phyloP scores from a whole-genome alignment of 768 basidiomycete species.

The Lactarius hatsudake region DNA sequence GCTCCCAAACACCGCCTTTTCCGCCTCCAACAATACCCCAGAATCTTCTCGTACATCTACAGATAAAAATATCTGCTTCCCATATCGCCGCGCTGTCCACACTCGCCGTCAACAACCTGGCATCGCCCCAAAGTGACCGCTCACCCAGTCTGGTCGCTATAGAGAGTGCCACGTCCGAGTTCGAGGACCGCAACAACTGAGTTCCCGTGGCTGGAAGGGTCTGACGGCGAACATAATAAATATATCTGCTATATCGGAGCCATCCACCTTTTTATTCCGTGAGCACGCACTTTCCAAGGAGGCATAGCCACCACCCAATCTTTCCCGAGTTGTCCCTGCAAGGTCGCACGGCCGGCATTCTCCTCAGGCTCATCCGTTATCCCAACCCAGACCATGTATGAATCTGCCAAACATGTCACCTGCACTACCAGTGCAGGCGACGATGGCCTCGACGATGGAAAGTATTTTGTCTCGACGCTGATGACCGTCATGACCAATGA shows the following conservation, averaged over 20 bases:
- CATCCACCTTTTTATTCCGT: conserved; percentile 3
- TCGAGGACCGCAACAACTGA: conserved; percentile 58
- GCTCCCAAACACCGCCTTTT: conserved; percentile 55
- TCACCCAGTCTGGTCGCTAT: conserved; percentile 81
- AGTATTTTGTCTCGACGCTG: conserved; percentile 46
- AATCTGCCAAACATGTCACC: conserved; percentile 61
- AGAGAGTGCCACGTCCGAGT: conserved; percentile 59
- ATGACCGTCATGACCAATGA: conserved; percentile 31
- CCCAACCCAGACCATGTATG: conserved; percentile 84
- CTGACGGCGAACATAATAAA: conserved; percentile 6
- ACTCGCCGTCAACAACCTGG: conserved; percentile 26
- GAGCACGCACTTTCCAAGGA: conserved; percentile 36
- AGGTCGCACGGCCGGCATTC: conserved; percentile 37
- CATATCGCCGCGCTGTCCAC: conserved; percentile 56
- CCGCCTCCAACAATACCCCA: conserved; percentile 51
- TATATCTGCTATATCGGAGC: conserved; percentile 3
- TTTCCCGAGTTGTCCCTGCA: conserved; percentile 54
- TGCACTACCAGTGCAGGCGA: conserved; percentile 63
- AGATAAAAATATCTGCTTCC: conserved; percentile 69
- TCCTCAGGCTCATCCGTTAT: conserved; percentile 46
- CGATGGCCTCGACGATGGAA: conserved; percentile 48
- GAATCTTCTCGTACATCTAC: conserved; percentile 59
- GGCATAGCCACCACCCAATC: conserved; percentile 91
- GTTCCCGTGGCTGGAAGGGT: conserved; percentile 42
- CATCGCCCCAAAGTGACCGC: conserved; percentile 30